A percentile compares a stretch with the other conserved stretches of the same genome.
Evolutionary conservation across 2,329 filamentous ascomycete genomes (phyloP).

Genomic region (Pseudophaeomoniella oleicola): DNA sequence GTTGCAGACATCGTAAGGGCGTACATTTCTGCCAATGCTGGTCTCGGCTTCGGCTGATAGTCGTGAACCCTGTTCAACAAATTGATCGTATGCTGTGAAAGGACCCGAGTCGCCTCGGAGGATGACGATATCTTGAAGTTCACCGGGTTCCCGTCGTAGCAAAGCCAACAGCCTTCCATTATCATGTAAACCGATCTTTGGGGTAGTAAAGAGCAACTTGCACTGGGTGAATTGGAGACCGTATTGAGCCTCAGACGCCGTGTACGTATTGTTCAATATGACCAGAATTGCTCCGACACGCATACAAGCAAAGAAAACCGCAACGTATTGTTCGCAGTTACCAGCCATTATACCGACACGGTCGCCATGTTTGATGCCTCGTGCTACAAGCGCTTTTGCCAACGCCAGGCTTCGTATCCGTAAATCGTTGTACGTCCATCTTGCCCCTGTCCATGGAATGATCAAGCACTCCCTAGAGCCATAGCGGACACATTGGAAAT

Average conservation of each 20-base stretch:
- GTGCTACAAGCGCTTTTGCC: conserved; percentile 50
- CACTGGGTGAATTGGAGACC: conserved; percentile 58
- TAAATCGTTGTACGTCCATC: conserved; percentile 57
- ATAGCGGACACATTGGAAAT: conserved; percentile 53
- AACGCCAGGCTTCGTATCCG: conserved; percentile 47
- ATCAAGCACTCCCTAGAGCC: conserved; percentile 54
- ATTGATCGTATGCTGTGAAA: conserved; percentile 45
- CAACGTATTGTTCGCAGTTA: conserved; percentile 43
- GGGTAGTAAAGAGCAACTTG: conserved; percentile 59
- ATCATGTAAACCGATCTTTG: conserved; percentile 50
- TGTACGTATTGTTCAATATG: conserved; percentile 73
- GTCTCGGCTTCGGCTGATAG: conserved; percentile 37
- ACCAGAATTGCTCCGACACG: conserved; percentile 54
- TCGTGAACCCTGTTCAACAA: conserved; percentile 38
- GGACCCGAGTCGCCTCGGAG: conserved; percentile 39
- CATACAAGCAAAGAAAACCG: conserved; percentile 59
- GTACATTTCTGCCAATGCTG: conserved; percentile 38
- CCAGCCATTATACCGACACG: conserved; percentile 61
- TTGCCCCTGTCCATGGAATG: conserved; percentile 59
- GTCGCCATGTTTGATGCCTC: conserved; percentile 54
- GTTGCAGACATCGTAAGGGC: conserved; percentile 55
- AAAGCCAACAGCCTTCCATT: conserved; percentile 45
- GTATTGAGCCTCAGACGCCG: conserved; percentile 55
- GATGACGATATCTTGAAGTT: conserved; percentile 41
- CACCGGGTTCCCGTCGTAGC: conserved; percentile 29